A percentile compares a stretch with the other conserved stretches of the same genome.
These are phyloP conservation scores for Stephanodiscus minutulus DNA, from an alignment of 108 stramenopile species.

Conservation along the genomic window DNA sequence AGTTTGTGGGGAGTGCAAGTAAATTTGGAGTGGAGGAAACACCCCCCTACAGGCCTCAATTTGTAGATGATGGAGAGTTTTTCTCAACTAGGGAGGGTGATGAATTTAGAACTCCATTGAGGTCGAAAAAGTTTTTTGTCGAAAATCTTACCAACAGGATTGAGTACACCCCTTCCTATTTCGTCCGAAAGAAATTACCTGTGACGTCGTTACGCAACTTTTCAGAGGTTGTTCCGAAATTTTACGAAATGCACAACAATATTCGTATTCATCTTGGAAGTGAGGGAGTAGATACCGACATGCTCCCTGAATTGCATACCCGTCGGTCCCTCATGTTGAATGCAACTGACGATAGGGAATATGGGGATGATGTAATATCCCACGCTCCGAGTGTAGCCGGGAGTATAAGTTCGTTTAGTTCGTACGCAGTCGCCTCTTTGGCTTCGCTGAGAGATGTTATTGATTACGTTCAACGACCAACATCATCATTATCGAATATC, in stretches of 20 bases:
- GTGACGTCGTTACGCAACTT: conserved; percentile 40
- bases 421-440: conserved; percentile 30
- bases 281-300: conserved; percentile 23
- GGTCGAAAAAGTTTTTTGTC: not conserved
- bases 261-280: conserved; percentile 35
- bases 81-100: not conserved
- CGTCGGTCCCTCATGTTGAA: conserved; percentile 6
- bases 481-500: not conserved
- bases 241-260: conserved; percentile 47
- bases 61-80: conserved; percentile 15
- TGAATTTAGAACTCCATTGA: conserved; percentile 6
- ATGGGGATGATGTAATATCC: conserved; percentile 24
- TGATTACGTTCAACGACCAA: conserved; percentile 13
- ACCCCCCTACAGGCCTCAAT: conserved; percentile 9
- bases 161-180: conserved; percentile 25
- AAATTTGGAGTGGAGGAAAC: conserved; percentile 34
- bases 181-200: conserved; percentile 32
- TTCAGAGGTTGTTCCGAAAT: conserved; percentile 42
- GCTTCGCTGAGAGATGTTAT: conserved; percentile 26
- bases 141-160: conserved; percentile 1
- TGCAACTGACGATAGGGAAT: conserved; percentile 2
- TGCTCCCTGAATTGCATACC: conserved; percentile 15
- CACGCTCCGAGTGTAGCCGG: conserved; percentile 13
- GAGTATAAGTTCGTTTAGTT: conserved; percentile 36
- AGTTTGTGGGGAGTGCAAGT: conserved; percentile 45